These are phyloP conservation scores for Discostella pseudostelligera DNA, from an alignment of 108 stramenopile genomes.

Conservation along the genomic window DNA sequence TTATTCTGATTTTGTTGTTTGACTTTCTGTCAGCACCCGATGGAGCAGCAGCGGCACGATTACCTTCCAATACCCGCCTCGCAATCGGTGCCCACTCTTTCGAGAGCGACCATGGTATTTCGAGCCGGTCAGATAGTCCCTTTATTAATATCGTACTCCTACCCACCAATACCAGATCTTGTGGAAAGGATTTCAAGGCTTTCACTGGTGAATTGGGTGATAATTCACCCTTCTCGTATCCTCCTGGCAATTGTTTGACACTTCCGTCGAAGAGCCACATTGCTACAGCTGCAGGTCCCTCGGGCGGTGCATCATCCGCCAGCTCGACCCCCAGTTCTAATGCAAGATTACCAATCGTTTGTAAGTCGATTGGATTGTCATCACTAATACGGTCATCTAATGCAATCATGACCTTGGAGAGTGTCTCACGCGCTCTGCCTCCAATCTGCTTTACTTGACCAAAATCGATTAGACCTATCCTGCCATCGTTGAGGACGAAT, in stretches of 20 bases:
- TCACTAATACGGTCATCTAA: conserved; percentile 73
- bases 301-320: conserved; percentile 66
- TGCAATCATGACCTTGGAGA: conserved; percentile 90
- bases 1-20: conserved; percentile 62
- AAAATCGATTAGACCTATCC: conserved; percentile 94
- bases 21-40: conserved; percentile 4
- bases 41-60: conserved; percentile 1
- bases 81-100: conserved; percentile 83
- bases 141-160: conserved; percentile 92
- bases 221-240: conserved; percentile 85
- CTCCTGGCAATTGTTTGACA: conserved; percentile 81
- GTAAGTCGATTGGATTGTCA: conserved; percentile 67
- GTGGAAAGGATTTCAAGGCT: conserved; percentile 89
- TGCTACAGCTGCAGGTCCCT: conserved; percentile 84
- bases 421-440: conserved; percentile 74
- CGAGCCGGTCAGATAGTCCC: conserved; percentile 80
- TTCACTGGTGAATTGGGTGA: conserved; percentile 88
- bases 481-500: conserved; percentile 89
- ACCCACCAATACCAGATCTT: conserved; percentile 92
- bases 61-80: conserved; percentile 48
- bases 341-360: conserved; percentile 72
- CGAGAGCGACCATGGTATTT: conserved; percentile 85
- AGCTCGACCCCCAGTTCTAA: conserved; percentile 86
- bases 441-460: conserved; percentile 91
- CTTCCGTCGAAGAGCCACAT: conserved; percentile 93